Conservation (phyloP, 495 filamentous ascomycete genomes). For the Xylaria nigripes region DNA sequence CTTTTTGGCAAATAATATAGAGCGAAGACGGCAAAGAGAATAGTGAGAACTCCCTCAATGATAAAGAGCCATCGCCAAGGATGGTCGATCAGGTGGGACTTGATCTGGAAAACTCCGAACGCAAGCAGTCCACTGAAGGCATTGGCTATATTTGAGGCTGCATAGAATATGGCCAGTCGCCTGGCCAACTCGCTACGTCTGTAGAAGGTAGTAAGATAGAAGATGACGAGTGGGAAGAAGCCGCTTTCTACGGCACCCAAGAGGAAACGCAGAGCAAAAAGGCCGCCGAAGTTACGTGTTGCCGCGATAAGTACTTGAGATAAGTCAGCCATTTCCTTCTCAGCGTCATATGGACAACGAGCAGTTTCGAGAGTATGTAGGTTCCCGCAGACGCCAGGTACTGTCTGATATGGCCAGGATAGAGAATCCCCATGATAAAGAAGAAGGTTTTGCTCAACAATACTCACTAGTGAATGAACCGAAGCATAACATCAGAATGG, state of each 20-base stretch:
- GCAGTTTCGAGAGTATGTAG: background rate
- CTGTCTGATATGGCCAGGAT: no score
- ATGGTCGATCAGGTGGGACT: constrained; percentile 30
- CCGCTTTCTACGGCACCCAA: constrained; percentile 65
- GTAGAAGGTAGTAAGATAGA: constrained; percentile 54
- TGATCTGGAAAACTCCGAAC: constrained; percentile 69
- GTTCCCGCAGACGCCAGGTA: background rate
- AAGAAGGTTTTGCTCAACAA: background rate
- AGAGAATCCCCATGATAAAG: constrained; percentile 9
- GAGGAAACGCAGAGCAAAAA: constrained; percentile 59
- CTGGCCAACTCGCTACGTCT: constrained; percentile 67
- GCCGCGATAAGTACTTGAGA: constrained; percentile 36
- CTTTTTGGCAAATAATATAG: constrained; percentile 62
- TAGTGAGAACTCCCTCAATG: constrained; percentile 59
- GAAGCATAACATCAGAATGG: constrained; percentile 60
- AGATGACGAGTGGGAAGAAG: constrained; percentile 63
- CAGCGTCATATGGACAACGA: no score
- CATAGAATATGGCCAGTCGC: constrained; percentile 71
- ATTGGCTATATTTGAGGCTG: constrained; percentile 62
- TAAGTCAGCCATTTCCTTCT: background rate
- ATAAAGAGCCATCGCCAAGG: constrained; percentile 73
- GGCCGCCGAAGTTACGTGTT: constrained; percentile 53
- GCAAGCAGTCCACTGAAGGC: constrained; percentile 68
- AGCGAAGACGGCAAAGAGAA: constrained; percentile 58
- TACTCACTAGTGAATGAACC: constrained; percentile 44